Percentiles rank a stretch among this genome's conserved stretches.
Conservation (phyloP, 306 rosid genomes). For the Vachellia collinsii region DNA sequence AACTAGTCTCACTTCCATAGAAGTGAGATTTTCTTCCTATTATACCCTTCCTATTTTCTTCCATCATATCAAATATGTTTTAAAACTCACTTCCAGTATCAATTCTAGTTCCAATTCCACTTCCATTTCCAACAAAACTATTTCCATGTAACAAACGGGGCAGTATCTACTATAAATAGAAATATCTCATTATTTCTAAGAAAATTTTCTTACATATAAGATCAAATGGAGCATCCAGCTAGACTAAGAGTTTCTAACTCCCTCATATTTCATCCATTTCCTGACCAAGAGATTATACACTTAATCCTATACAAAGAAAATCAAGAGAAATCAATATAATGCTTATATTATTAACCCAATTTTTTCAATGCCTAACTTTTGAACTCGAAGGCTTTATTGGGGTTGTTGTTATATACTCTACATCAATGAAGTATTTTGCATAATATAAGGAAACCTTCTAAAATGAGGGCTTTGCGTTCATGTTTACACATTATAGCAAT, state of each 20-base stretch:
- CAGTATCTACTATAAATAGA: too few relatives aligned
- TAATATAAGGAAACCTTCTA: background rate
- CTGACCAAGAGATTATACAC: background rate
- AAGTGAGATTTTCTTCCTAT: too few relatives aligned
- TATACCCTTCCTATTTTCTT: too few relatives aligned
- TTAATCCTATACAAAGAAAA: background rate
- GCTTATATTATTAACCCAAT: background rate
- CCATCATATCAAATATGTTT: too few relatives aligned
- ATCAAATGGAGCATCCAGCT: too few relatives aligned
- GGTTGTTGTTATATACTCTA: background rate
- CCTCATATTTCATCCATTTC: background rate
- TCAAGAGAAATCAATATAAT: background rate
- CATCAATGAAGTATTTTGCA: background rate
- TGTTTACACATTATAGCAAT: background rate
- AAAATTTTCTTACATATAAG: too few relatives aligned
- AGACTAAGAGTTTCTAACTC: background rate
- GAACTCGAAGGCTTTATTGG: background rate
- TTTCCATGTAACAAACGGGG: too few relatives aligned
- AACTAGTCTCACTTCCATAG: too few relatives aligned
- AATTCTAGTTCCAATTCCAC: too few relatives aligned
- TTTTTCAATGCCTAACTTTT: background rate
- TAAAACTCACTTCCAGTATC: too few relatives aligned
- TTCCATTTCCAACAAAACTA: too few relatives aligned
- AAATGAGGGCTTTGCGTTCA: background rate
- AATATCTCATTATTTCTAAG: too few relatives aligned